Percentiles rank a stretch among this genome's conserved stretches.
Evolutionary conservation across 192 early-diverging fungal species (phyloP).

Genomic region (Umbelopsis sp.): DNA sequence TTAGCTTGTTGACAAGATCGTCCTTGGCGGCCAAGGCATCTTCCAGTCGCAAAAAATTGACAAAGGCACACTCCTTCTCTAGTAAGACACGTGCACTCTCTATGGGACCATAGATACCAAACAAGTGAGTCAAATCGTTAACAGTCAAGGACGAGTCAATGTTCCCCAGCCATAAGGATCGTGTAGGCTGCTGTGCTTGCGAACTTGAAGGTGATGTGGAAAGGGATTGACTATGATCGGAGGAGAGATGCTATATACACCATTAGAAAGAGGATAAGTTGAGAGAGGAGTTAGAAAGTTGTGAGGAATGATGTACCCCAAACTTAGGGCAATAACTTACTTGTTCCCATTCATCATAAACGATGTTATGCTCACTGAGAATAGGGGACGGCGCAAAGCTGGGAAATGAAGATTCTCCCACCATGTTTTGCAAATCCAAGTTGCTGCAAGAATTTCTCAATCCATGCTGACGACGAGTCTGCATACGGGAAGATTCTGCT

Average conservation of each 20-base stretch:
- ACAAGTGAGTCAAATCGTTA: conserved; percentile 77
- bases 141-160: conserved; percentile 77
- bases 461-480: conserved; percentile 4
- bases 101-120: conserved; percentile 87
- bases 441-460: conserved; percentile 14
- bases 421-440: neutral
- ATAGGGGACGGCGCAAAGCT: neutral
- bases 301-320: neutral
- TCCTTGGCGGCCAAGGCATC: conserved; percentile 84
- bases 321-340: neutral
- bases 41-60: conserved; percentile 85
- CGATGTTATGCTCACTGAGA: neutral
- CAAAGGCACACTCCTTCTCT: conserved; percentile 96
- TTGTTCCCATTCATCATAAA: neutral
- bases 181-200: conserved; percentile 56
- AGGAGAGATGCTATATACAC: neutral
- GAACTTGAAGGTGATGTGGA: conserved; percentile 1
- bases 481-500: conserved; percentile 9
- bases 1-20: conserved; percentile 67
- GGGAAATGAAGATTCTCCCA: neutral
- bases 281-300: neutral
- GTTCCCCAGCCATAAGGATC: conserved; percentile 94
- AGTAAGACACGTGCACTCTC: conserved; percentile 86
- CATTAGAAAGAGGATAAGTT: neutral
- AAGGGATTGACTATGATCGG: neutral